Base-by-base conservation (phyloP, 2,329 filamentous ascomycete species). In the Scolecobasidium constrictum region DNA sequence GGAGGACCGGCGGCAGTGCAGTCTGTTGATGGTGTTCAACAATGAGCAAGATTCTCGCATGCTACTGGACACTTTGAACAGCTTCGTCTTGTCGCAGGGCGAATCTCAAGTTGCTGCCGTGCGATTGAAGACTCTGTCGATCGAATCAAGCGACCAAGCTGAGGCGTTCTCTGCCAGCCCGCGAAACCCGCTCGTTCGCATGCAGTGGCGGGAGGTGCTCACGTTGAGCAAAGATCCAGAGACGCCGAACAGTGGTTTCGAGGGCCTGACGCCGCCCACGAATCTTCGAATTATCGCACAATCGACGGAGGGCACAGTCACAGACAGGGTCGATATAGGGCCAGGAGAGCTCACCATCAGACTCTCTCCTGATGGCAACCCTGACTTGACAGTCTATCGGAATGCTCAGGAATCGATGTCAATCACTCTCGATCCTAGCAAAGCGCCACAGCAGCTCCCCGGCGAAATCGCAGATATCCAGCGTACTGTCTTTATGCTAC, bases 401-500 rank as follows among this genome's bases (percentile, higher is more conserved):
- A 77, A 81, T 46, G 74, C 79, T 2, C 87, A 94, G 59, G 68
- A 76, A 44, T 86, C 94, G 55, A 66, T 90, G 60, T 86, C 83
- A 0, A 69, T 87, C 42, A 81, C 84, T 0, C 68, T 94, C 34
- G 81, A 71, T 43, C 53, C 53, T 45, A 53, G 51, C 50, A 56
- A 50, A 49, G 55, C 47, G 47, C 46, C 51, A 4, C 52, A 56
- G 12, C 58, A 62, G 6, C 51, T 82, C 26, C 68, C 77, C 0
- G 71, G 73, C 21, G 77, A 78, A 37, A 67, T 93, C 45, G 61
- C 71, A 1, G 72, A 78, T n/a, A 72, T 81, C 3, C 60, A 88
- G 26, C 73, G 78, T 40, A 68, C 57, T 48, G 59, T 62, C 38
- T 83, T 57, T 59, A 71, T 49, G 53, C 71, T 70, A 18, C 72